Evolutionary conservation across 768 basidiomycete genomes (phyloP).

Genomic region (Lactarius tabidus): DNA sequence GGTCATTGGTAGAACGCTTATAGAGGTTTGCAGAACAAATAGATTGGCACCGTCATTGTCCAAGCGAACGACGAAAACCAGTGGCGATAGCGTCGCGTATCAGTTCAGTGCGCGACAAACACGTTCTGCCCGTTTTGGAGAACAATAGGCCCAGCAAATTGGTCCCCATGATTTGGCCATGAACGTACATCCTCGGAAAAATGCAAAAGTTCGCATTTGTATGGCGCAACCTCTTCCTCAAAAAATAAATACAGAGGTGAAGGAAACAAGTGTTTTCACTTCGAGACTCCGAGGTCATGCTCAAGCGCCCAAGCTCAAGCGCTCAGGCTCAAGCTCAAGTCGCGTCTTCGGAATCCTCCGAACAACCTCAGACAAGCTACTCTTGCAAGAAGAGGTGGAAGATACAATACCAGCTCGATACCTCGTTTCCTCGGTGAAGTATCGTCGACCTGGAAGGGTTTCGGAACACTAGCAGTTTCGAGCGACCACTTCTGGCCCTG

Average conservation of each 20-base stretch:
- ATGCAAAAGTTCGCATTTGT: too few species aligned
- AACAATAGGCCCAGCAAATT: conserved; percentile 3
- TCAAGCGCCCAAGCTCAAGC: not conserved
- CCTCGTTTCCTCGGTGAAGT: not conserved
- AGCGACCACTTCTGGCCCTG: not conserved
- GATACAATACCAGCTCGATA: not conserved
- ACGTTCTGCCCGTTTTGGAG: conserved; percentile 10
- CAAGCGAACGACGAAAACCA: not conserved
- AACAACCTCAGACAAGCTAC: not conserved
- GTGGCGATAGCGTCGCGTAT: not conserved
- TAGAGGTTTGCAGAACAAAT: not conserved
- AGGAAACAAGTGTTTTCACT: not conserved
- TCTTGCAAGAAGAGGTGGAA: not conserved
- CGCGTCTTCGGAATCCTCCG: not conserved
- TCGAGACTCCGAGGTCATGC: not conserved
- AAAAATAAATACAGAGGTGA: too few species aligned
- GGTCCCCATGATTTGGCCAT: not conserved
- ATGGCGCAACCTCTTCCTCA: not conserved
- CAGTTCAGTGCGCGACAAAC: not conserved
- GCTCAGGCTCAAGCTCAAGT: not conserved
- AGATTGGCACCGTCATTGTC: not conserved
- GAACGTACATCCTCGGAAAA: not conserved
- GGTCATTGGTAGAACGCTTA: not conserved
- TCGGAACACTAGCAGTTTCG: not conserved
- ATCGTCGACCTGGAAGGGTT: not conserved